Base-by-base conservation (phyloP, 2,329 filamentous ascomycete genomes). In the Alternaria triticina region DNA sequence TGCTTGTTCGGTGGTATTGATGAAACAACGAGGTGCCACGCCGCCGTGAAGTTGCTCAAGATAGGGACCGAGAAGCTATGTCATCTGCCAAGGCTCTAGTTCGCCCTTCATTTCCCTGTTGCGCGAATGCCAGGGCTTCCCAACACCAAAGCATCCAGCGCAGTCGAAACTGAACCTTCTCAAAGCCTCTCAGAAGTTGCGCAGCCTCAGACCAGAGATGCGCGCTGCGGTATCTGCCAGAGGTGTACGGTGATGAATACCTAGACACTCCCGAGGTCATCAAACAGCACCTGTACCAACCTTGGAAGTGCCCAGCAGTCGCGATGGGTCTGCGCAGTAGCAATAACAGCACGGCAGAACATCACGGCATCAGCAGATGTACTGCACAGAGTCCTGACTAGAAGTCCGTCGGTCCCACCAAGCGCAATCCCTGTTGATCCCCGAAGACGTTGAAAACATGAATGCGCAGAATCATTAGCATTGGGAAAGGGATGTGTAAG, bases 11-110 rank as follows among this genome's bases (percentile, higher is more conserved):
- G 55, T 28, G 27, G 27, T 36, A 50, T 46, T 30, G 54, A 54
- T 59, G 55, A 62, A 59, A 62, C 55, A 59, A 59, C 17, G 47
- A 62, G 28, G 47, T 46, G 49, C 55, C n/a, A 28, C 46, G 36
- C 25, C 52, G 40, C 20, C 33, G 36, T 46, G 40, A 30, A 43
- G 40, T 52, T 36, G 28, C 49, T 36, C 12, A 47, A 54, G n/a
- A 58, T 22, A 36, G 28, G 12, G 55, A 43, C 30, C 33, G 25
- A 54, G 51, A 28, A 25, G 27, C 49, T 36, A 51, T 58, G 28
- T 46, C 47, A 46, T 47, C 12, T 51, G 59, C 54, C 54, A 58
- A 62, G 59, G 44, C 59, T 23, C 47, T 62, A 62, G 40, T 51
- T 49, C 23, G 43, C 40, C 59, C 54, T 52, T 62, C 54, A 58